Evolutionary conservation across 768 basidiomycete species (phyloP).

Genomic region (Goffeauzyma gilvescens): DNA sequence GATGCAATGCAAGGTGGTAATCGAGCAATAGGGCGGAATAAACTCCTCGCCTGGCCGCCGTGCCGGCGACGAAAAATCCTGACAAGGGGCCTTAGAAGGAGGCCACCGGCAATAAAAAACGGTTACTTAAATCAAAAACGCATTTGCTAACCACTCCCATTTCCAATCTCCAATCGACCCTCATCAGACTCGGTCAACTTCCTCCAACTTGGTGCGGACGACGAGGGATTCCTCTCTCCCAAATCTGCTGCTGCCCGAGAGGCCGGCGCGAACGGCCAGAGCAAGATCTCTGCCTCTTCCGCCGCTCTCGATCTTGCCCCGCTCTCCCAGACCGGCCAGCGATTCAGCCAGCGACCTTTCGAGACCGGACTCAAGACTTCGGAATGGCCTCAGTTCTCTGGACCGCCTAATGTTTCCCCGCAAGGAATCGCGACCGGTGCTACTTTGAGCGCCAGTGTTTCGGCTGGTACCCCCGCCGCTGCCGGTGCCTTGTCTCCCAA

Average conservation of each 20-base stretch:
- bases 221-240: slow-evolving; percentile 43
- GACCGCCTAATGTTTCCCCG: slow-evolving; percentile 15
- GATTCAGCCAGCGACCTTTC: slow-evolving; percentile 37
- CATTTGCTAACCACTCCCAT: too few species aligned
- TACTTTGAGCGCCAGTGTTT: slow-evolving; percentile 10
- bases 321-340: slow-evolving; percentile 57
- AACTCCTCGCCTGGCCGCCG: too few species aligned
- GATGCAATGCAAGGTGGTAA: too few species aligned
- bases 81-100: too few species aligned
- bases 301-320: slow-evolving; percentile 86
- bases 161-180: too few species aligned
- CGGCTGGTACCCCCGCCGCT: slow-evolving; percentile 11
- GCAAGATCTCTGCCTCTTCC: slow-evolving; percentile 63
- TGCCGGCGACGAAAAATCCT: too few species aligned
- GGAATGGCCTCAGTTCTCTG: slow-evolving; percentile 83
- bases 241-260: slow-evolving; percentile 34
- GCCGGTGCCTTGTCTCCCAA: slow-evolving; percentile 8
- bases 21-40: too few species aligned
- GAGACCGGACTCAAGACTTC: slow-evolving; percentile 43
- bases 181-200: slow-evolving; percentile 24
- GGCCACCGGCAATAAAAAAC: too few species aligned
- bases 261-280: slow-evolving; percentile 1
- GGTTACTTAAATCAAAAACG: too few species aligned
- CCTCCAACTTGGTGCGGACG: slow-evolving; percentile 56
- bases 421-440: slow-evolving; percentile 17